Evolutionary conservation across 2,329 filamentous ascomycete genomes (phyloP).

Genomic region (Fusarium sulawesiense): DNA sequence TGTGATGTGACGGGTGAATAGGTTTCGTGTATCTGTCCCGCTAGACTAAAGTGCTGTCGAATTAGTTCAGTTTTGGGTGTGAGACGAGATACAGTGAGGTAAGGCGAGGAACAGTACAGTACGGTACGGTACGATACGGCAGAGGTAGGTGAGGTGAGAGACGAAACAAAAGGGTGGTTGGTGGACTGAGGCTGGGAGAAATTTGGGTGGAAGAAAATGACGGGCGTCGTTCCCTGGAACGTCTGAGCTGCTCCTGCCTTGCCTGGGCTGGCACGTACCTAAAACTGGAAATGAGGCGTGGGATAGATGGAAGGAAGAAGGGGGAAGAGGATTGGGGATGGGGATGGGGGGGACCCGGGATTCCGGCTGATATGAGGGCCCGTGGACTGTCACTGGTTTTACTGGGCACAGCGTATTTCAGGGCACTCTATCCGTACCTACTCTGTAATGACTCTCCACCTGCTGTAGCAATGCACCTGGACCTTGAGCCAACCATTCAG

Average conservation of each 20-base stretch:
- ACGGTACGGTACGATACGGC: not conserved
- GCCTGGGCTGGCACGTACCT: constrained; percentile 37
- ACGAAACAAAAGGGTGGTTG: constrained; percentile 1
- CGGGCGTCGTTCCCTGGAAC: constrained; percentile 16
- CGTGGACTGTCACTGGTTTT: constrained; percentile 10
- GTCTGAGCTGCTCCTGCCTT: constrained; percentile 29
- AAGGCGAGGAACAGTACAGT: constrained; percentile 22
- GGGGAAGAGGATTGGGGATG: constrained; percentile 11
- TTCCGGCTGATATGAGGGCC: constrained; percentile 16
- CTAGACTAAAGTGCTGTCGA: constrained; percentile 21
- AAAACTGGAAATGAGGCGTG: constrained; percentile 47
- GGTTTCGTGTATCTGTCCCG: constrained; percentile 23
- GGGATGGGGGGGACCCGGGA: constrained; percentile 4
- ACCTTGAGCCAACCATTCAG: constrained; percentile 3
- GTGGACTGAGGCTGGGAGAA: constrained; percentile 43
- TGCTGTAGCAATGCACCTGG: constrained; percentile 24
- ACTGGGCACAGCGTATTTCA: constrained; percentile 32
- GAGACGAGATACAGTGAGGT: constrained; percentile 9
- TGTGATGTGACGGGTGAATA: constrained; percentile 11
- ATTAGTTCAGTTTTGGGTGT: constrained; percentile 20
- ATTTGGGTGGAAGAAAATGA: constrained; percentile 39
- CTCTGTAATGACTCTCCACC: constrained; percentile 22
- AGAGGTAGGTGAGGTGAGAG: constrained; percentile 23
- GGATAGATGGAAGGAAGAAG: constrained; percentile 18
- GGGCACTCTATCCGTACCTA: not conserved